Conservation (phyloP, 2,329 filamentous ascomycete genomes). For the Rutstroemia sp. region DNA sequence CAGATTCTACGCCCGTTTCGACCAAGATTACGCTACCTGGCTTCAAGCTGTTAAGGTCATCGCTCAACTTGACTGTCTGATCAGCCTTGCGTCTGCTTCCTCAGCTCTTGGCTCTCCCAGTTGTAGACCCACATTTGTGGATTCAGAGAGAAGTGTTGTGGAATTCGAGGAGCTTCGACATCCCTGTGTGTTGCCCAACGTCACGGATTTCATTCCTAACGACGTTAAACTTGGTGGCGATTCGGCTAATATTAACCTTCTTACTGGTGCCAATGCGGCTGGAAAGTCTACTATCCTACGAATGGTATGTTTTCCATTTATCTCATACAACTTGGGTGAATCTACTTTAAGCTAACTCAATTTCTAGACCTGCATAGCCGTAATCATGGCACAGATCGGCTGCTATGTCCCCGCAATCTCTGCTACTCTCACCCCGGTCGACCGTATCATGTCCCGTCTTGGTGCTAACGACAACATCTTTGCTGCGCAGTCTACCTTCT, state of each 20-base stretch:
- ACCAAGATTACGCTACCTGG: slow-evolving; percentile 80
- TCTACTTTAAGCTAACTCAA: slow-evolving; percentile 11
- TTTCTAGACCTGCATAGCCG: slow-evolving; percentile 76
- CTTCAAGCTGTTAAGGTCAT: slow-evolving; percentile 83
- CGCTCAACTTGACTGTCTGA: slow-evolving; percentile 87
- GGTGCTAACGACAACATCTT: slow-evolving; percentile 99
- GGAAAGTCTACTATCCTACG: slow-evolving; percentile 94
- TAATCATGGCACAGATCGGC: slow-evolving; percentile 95
- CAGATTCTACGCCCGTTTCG: slow-evolving; percentile 81
- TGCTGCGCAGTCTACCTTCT: slow-evolving; percentile 94
- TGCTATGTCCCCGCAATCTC: slow-evolving; percentile 82
- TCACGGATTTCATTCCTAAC: slow-evolving; percentile 94
- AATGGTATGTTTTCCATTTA: slow-evolving; percentile 56
- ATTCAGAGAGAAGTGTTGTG: slow-evolving; percentile 77
- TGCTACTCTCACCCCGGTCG: slow-evolving; percentile 79
- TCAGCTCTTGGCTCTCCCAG: slow-evolving; percentile 75
- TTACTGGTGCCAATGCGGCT: slow-evolving; percentile 94
- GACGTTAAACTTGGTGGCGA: slow-evolving; percentile 81
- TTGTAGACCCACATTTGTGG: slow-evolving; percentile 82
- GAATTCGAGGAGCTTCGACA: slow-evolving; percentile 90
- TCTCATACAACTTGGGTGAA: neutral
- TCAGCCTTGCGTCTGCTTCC: slow-evolving; percentile 87
- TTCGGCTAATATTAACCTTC: slow-evolving; percentile 73
- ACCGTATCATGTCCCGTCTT: slow-evolving; percentile 97
- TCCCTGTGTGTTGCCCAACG: slow-evolving; percentile 84